Evolutionary conservation across 768 basidiomycete species (phyloP).

Genomic region (Boletus subparvulus): DNA sequence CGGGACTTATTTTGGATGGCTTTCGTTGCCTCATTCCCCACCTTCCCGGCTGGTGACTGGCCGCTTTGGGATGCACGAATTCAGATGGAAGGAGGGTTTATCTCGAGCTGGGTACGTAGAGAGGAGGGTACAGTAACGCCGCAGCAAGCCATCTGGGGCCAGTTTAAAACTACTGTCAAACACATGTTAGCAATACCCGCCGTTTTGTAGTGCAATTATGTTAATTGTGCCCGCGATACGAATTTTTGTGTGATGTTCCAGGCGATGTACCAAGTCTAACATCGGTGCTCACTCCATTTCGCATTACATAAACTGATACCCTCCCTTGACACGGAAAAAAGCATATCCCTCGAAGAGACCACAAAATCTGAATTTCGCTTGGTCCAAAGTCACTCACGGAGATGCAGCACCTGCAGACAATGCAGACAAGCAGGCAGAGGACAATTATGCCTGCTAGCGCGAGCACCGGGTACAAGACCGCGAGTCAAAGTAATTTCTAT

Average conservation of each 20-base stretch:
- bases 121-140: neutral
- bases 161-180: neutral
- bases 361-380: constrained; percentile 90
- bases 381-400: constrained; percentile 93
- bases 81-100: neutral
- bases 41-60: neutral
- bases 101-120: neutral
- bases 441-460: constrained; percentile 76
- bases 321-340: constrained; percentile 60
- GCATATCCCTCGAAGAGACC: constrained; percentile 90
- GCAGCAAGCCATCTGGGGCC: neutral
- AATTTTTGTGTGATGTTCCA: too few species aligned
- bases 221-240: too few species aligned
- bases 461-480: constrained; percentile 60
- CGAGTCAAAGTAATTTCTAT: constrained; percentile 62
- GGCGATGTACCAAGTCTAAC: too few species aligned
- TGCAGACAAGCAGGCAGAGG: constrained; percentile 81
- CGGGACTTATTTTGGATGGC: constrained; percentile 1
- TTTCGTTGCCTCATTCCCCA: neutral
- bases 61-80: neutral
- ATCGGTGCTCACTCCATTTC: too few species aligned
- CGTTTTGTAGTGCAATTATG: too few species aligned
- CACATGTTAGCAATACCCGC: too few species aligned
- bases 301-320: too few species aligned
- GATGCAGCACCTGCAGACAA: constrained; percentile 63